Percentiles rank a stretch among this genome's conserved stretches.
phyloP scores from a whole-genome alignment of 2,329 filamentous ascomycete genomes.

The Pezicula radicicola region DNA sequence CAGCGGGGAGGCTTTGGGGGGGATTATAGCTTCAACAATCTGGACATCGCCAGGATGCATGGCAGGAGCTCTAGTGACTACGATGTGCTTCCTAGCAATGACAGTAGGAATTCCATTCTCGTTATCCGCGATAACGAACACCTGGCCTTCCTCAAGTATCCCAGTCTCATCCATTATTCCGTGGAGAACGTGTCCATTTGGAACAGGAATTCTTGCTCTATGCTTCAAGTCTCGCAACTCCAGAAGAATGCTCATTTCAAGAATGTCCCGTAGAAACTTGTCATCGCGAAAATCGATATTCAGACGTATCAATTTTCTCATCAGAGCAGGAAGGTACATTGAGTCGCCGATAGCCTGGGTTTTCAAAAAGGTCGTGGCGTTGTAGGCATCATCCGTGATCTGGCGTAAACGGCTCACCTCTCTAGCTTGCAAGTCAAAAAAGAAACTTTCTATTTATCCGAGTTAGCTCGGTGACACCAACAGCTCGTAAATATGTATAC shows the following conservation, averaged over 20 bases:
- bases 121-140: constrained; percentile 59
- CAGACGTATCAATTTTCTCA: constrained; percentile 55
- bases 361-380: constrained; percentile 65
- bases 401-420: constrained; percentile 57
- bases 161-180: constrained; percentile 83
- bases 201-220: constrained; percentile 70
- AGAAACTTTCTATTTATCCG: constrained; percentile 40
- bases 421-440: constrained; percentile 60
- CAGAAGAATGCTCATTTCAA: constrained; percentile 68
- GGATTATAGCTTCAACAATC: constrained; percentile 57
- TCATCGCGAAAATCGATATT: constrained; percentile 66
- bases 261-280: constrained; percentile 63
- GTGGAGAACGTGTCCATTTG: constrained; percentile 71
- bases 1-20: constrained; percentile 58
- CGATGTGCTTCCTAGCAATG: constrained; percentile 26
- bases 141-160: constrained; percentile 60
- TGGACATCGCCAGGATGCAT: constrained; percentile 82
- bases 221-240: constrained; percentile 76
- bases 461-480: too few species aligned
- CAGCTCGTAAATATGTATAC: too few species aligned
- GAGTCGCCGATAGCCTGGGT: constrained; percentile 57
- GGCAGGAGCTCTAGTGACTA: constrained; percentile 77
- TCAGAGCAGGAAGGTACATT: constrained; percentile 58
- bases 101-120: constrained; percentile 27
- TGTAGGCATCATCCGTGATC: constrained; percentile 54